Evolutionary conservation across 257 asterid genomes (phyloP).

Genomic region (Ophiorrhiza pumila): DNA sequence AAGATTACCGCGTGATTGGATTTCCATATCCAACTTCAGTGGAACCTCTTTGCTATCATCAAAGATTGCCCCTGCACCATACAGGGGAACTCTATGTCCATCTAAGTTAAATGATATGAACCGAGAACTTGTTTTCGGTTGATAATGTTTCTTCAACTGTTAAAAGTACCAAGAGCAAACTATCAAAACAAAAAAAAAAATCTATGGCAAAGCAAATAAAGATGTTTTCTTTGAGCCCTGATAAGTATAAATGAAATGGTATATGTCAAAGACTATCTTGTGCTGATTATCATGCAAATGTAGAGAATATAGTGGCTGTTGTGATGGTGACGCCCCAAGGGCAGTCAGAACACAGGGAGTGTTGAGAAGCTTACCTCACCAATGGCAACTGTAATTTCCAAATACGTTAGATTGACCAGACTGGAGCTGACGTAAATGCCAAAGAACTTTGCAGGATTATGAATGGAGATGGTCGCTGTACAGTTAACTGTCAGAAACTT

Average conservation of each 20-base stretch:
- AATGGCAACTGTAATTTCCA: constrained; percentile 49
- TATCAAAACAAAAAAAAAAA: not conserved
- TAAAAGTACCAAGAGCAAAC: not conserved
- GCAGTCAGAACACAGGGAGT: not conserved
- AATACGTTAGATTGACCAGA: constrained; percentile 45
- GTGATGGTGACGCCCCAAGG: not conserved
- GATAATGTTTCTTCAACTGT: constrained; percentile 59
- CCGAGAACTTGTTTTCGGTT: constrained; percentile 43
- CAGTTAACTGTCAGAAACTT: constrained; percentile 52
- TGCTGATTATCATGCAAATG: too few species aligned
- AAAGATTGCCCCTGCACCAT: constrained; percentile 55
- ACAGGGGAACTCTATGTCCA: constrained; percentile 55
- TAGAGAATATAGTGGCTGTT: too few species aligned
- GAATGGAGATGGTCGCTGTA: constrained; percentile 42
- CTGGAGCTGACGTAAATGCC: constrained; percentile 53
- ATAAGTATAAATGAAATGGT: not conserved
- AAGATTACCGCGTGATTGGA: constrained; percentile 39
- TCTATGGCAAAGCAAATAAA: not conserved
- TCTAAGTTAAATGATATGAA: constrained; percentile 34
- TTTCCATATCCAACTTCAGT: constrained; percentile 41
- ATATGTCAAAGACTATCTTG: not conserved
- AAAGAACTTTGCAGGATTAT: constrained; percentile 60
- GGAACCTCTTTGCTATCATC: constrained; percentile 37
- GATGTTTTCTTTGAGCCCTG: not conserved
- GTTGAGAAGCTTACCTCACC: constrained; percentile 48